Evolutionary conservation across 352 stramenopile species (phyloP).

Genomic region (Phytophthora multivora): DNA sequence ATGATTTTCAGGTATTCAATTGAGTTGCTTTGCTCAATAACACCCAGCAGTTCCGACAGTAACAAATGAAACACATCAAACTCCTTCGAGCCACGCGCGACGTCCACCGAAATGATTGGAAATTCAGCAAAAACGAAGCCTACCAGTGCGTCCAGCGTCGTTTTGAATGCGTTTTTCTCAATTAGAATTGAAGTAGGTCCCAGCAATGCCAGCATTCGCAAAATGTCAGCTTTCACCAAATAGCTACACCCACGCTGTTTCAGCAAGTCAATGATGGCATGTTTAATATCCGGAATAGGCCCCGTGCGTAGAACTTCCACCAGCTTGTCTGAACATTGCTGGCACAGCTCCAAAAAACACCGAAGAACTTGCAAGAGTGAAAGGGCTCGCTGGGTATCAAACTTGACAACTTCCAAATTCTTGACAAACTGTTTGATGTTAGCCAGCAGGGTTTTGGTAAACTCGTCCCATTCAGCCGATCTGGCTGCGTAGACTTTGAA

Average conservation of each 20-base stretch:
- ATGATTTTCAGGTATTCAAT: constrained; percentile 57
- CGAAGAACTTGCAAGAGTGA: constrained; percentile 50
- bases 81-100: constrained; percentile 60
- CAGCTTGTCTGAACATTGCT: constrained; percentile 39
- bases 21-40: constrained; percentile 61
- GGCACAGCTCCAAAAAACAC: constrained; percentile 49
- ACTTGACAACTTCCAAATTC: constrained; percentile 17
- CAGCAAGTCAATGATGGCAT: constrained; percentile 42
- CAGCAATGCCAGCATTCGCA: constrained; percentile 49
- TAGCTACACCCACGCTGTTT: constrained; percentile 45
- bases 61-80: constrained; percentile 68
- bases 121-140: constrained; percentile 76
- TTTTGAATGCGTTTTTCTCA: constrained; percentile 9
- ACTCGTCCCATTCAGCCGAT: constrained; percentile 51
- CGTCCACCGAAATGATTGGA: constrained; percentile 75
- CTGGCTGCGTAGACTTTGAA: constrained; percentile 38
- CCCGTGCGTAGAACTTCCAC: constrained; percentile 29
- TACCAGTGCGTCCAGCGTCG: constrained; percentile 41
- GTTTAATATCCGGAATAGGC: constrained; percentile 48
- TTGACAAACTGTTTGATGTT: constrained; percentile 53
- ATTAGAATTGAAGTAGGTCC: constrained; percentile 22
- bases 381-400: constrained; percentile 42
- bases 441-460: constrained; percentile 49
- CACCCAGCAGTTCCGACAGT: constrained; percentile 50
- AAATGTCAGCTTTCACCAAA: constrained; percentile 62